These are phyloP conservation scores for Ceratorhiza oryzae-sativae DNA, from an alignment of 1,284 basidiomycete genomes.

Conservation along the genomic window DNA sequence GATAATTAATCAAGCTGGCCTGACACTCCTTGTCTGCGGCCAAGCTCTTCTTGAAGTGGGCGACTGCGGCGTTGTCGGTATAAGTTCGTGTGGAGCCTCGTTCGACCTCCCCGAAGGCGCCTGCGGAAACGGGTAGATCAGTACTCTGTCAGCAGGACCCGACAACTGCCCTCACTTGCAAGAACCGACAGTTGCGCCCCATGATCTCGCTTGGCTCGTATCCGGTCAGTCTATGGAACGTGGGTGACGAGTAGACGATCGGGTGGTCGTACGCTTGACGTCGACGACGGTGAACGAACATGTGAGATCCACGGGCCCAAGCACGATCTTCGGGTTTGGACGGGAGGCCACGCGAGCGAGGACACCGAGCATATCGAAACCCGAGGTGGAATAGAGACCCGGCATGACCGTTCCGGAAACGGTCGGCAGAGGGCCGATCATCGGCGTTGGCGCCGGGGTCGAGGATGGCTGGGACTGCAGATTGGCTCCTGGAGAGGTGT, in stretches of 20 bases:
- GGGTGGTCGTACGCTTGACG: constrained; percentile 80
- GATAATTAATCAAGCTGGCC: constrained; percentile 86
- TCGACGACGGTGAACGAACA: constrained; percentile 92
- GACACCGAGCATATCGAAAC: constrained; percentile 88
- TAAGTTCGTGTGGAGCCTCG: constrained; percentile 72
- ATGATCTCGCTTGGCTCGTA: constrained; percentile 80
- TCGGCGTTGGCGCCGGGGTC: constrained; percentile 14
- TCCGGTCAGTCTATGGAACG: constrained; percentile 68
- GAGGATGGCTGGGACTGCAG: not conserved
- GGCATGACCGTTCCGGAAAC: constrained; percentile 47
- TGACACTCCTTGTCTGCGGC: constrained; percentile 85
- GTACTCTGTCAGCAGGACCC: not conserved
- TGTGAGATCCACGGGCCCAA: constrained; percentile 91
- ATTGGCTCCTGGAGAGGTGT: not conserved
- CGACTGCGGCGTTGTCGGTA: constrained; percentile 74
- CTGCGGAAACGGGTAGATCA: constrained; percentile 56
- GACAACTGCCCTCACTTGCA: constrained; percentile 42
- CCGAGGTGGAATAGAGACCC: constrained; percentile 84
- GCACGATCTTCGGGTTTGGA: constrained; percentile 74
- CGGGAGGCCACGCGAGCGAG: constrained; percentile 79
- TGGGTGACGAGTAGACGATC: constrained; percentile 86
- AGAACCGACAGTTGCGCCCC: constrained; percentile 89
- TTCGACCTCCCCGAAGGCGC: constrained; percentile 71
- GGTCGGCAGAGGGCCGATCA: constrained; percentile 14
- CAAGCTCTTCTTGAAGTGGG: constrained; percentile 70